Percentiles rank a stretch among this genome's conserved stretches.
Evolutionary conservation across 257 asterid species (phyloP).

Genomic region (Lithospermum erythrorhizon): DNA sequence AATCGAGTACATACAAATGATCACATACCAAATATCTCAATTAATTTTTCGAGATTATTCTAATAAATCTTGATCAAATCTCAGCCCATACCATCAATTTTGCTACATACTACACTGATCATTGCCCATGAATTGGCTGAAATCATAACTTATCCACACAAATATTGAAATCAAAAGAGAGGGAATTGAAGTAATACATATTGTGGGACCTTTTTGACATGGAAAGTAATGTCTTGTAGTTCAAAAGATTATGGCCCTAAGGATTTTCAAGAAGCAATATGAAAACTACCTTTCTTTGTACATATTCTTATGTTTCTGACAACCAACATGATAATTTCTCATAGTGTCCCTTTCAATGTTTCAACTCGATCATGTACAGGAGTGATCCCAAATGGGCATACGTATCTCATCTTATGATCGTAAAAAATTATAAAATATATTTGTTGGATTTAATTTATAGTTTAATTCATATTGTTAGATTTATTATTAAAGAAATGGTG

Average conservation of each 20-base stretch:
- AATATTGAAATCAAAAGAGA: not conserved
- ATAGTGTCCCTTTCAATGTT: constrained; percentile 31
- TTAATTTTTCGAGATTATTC: not conserved
- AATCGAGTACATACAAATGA: no score
- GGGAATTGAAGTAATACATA: not conserved
- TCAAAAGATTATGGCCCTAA: constrained; percentile 30
- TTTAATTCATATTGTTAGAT: not conserved
- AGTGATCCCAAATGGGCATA: constrained; percentile 21
- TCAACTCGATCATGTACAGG: constrained; percentile 17
- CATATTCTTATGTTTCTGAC: constrained; percentile 26
- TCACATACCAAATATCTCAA: no score
- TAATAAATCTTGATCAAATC: not conserved
- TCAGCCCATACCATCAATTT: not conserved
- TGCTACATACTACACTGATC: not conserved
- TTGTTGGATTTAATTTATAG: not conserved
- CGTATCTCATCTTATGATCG: constrained; percentile 39
- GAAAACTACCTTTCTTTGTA: constrained; percentile 57
- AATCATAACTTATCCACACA: not conserved
- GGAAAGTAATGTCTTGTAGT: constrained; percentile 20
- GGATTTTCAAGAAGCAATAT: constrained; percentile 31
- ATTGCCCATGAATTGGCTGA: not conserved
- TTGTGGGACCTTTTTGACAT: constrained; percentile 8
- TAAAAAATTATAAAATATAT: constrained; percentile 3
- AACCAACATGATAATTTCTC: constrained; percentile 34
- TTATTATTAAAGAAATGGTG: not conserved